A percentile compares a stretch with the other conserved stretches of the same genome.
Conservation (phyloP, 2,329 filamentous ascomycete genomes). For the Tolypocladium paradoxum region DNA sequence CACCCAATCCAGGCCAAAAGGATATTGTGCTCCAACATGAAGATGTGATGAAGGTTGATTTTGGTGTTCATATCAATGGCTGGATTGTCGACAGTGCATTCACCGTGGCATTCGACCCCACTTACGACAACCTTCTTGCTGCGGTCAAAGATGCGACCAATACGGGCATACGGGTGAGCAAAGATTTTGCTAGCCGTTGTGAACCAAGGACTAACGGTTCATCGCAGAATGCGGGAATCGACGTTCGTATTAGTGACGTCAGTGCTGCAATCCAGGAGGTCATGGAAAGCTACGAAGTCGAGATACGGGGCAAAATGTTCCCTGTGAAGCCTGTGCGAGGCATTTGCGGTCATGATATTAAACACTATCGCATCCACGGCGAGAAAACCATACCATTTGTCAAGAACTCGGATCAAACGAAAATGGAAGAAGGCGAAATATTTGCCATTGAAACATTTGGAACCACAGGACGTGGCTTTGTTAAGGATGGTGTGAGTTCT, state of each 20-base stretch:
- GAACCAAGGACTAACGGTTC: neutral
- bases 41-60: slow-evolving; percentile 71
- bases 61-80: slow-evolving; percentile 66
- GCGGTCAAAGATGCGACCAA: slow-evolving; percentile 67
- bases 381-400: slow-evolving; percentile 85
- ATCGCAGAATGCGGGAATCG: slow-evolving; percentile 56
- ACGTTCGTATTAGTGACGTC: slow-evolving; percentile 75
- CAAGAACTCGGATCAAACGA: slow-evolving; percentile 70
- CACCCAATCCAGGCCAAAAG: slow-evolving; percentile 72
- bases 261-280: slow-evolving; percentile 72
- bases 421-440: slow-evolving; percentile 91
- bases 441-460: slow-evolving; percentile 94
- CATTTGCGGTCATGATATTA: slow-evolving; percentile 76
- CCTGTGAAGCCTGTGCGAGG: slow-evolving; percentile 74
- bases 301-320: slow-evolving; percentile 64
- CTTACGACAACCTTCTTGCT: slow-evolving; percentile 59
- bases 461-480: slow-evolving; percentile 73
- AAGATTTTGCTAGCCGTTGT: neutral
- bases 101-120: slow-evolving; percentile 61
- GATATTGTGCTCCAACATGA: slow-evolving; percentile 49
- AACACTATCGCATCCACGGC: slow-evolving; percentile 77
- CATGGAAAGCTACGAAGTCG: slow-evolving; percentile 85
- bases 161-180: slow-evolving; percentile 57
- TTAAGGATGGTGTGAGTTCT: slow-evolving; percentile 58
- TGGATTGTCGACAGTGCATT: slow-evolving; percentile 70